phyloP scores from a whole-genome alignment of 2,329 filamentous ascomycete genomes.

The Nigrograna mackinnonii region DNA sequence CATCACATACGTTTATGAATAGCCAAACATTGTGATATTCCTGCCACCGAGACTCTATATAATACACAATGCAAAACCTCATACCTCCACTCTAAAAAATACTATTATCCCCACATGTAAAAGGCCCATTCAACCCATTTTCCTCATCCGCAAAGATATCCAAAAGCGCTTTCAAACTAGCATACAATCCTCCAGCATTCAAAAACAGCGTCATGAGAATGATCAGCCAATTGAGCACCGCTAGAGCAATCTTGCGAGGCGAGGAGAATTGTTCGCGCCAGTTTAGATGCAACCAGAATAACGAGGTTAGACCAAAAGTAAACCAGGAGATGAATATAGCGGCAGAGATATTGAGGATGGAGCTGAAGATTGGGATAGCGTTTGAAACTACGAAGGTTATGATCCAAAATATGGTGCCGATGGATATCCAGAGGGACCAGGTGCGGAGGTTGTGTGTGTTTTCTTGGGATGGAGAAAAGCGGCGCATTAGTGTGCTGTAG shows the following conservation, averaged over 20 bases:
- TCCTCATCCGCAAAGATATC: conserved; percentile 31
- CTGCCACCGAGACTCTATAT: neutral
- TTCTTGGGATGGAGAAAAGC: conserved; percentile 22
- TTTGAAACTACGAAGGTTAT: conserved; percentile 51
- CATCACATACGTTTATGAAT: no score
- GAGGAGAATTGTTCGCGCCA: conserved; percentile 32
- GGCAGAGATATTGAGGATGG: conserved; percentile 63
- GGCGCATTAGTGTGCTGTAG: conserved; percentile 64
- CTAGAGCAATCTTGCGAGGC: conserved; percentile 46
- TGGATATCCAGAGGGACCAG: conserved; percentile 67
- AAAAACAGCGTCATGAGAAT: conserved; percentile 36
- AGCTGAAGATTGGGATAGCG: conserved; percentile 61
- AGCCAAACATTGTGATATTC: no score
- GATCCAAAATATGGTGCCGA: conserved; percentile 56
- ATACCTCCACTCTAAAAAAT: conserved; percentile 29
- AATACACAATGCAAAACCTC: no score
- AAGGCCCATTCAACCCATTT: conserved; percentile 26
- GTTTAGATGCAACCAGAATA: conserved; percentile 55
- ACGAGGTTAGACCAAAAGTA: conserved; percentile 53
- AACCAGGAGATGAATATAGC: conserved; percentile 68
- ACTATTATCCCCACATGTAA: conserved; percentile 32
- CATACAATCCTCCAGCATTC: conserved; percentile 28
- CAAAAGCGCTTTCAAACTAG: conserved; percentile 27
- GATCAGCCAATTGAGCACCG: conserved; percentile 48
- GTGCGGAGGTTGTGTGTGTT: conserved; percentile 52